Base-by-base conservation (phyloP, 179 eudicot species). In the Patellifolia procumbens region DNA sequence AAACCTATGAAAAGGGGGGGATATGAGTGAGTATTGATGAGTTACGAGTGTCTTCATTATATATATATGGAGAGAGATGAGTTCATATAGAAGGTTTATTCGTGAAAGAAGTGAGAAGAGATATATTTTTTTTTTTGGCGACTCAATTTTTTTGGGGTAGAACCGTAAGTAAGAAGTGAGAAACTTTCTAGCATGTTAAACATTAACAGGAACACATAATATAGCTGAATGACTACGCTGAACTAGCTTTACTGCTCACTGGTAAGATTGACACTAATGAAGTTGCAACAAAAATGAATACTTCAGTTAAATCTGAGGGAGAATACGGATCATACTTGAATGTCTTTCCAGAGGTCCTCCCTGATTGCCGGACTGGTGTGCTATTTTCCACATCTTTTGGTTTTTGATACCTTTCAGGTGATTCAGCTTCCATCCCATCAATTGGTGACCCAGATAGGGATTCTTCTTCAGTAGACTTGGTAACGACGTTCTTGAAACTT, bases 361-460 rank as follows among this genome's bases (percentile, higher is more conserved):
- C 87, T 43, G 97, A 94, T 60, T 88, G 91, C 68, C 98, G 84
- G 70, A 80, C 78, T 68, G 98, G 97, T 55, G 97, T 92, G 70
- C 82, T 76, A 67, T 82, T 80, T 35, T 68, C 74, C 29, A 74
- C 5, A 49, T 74, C 87, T 59, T 81, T 76, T 45, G 52, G 46
- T 46, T 85, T 76, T 72, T 76, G 62, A 73, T 68, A 68, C 78
- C 85, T 76, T 45, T 88, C 88, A 76, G 87, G 86, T 58, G 80
- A 80, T 70, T 82, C 88, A 77, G 76, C 82, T 35, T 86, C 92
- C 68, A 72, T 24, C 26, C 83, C 88, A 79, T 78, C 77, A 74
- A 79, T 65, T 32, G 86, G 86, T 20, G 43, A 73, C 32, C 35
- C 84, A 42, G 78, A 37, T 9, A 56, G 58, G n/a, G 88, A 79